Conservation (phyloP, 768 basidiomycete species). For the Tulasnella sp. region DNA sequence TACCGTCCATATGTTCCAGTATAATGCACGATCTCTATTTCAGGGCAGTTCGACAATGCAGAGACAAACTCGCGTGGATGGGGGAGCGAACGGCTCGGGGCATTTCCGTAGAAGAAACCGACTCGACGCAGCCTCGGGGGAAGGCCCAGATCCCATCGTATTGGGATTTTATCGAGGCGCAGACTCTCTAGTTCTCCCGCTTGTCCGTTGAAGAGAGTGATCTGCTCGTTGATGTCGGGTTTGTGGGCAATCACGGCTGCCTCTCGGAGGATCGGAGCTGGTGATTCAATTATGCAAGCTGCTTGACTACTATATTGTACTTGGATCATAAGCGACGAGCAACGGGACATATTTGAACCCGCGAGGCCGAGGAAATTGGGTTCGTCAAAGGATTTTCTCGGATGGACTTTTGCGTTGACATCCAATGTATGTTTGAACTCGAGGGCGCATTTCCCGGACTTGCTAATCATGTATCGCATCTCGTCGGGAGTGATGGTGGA, state of each 20-base stretch:
- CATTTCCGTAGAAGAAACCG: background rate
- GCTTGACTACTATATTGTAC: background rate
- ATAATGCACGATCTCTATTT: too few relatives aligned
- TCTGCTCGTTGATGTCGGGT: background rate
- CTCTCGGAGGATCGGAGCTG: background rate
- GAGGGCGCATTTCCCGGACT: background rate
- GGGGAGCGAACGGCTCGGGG: background rate
- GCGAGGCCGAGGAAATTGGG: background rate
- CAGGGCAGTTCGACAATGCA: too few relatives aligned
- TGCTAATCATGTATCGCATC: background rate
- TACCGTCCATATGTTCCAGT: too few relatives aligned
- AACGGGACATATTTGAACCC: background rate
- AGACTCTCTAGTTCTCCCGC: background rate
- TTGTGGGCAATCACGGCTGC: background rate
- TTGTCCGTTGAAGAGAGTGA: background rate
- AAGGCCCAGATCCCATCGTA: background rate
- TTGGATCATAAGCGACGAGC: background rate
- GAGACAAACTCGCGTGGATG: too few relatives aligned
- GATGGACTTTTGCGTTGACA: too few relatives aligned
- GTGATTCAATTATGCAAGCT: background rate
- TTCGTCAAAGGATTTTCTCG: background rate
- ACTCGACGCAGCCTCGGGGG: background rate
- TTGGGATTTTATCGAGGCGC: background rate
- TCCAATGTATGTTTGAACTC: background rate
- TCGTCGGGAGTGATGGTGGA: background rate